Evolutionary conservation across 352 stramenopile species (phyloP), one percentile per base, ranked within the genome.

Genomic region (Aphanomyces stellatus): DNA sequence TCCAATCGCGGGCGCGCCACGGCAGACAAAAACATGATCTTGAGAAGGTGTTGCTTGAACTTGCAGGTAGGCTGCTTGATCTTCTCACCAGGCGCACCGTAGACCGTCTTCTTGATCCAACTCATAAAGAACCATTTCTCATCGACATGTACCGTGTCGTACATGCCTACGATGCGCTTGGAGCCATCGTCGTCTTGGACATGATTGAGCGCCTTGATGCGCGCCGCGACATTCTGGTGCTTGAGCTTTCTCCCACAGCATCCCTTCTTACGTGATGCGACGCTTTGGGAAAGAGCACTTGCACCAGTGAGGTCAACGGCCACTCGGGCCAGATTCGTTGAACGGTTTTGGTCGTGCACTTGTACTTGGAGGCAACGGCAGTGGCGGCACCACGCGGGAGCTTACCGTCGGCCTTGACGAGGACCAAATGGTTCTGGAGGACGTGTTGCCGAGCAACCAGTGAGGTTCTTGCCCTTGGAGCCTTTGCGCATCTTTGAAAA

Each of bases 51-150:
- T 11, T n/a, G 22, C 25, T 56, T 56, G 17, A 15, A 35, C 49
- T 56, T 56, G 24, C 49, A 56, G 7, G 25, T n/a, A 7, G n/a
- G 17, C 25, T 31, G 49, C 27, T 35, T 28, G 24, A 56, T 56
- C 49, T 35, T 56, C 27, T 31, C 22, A n/a, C 24, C 27, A 34
- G 8, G 4, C 5, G 49, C 49, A 31, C 49, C 49, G 49, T 56
- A 56, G 4, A 56, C 22, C 4, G 17, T 56, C 25, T 24, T 10
- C 42, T 51, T 8, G 8, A 51, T 8, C 8, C 42, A 22, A 25
- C 13, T 51, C 8, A 56, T 56, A 19, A 22, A 56, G 19, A 56
- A 56, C 49, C 49, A 56, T 33, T 56, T 56, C 33, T 56, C 49
- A 25, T 56, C 49, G 11, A 35, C 49, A 25, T 35, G 27, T 13